A percentile compares a stretch with the other conserved stretches of the same genome.
phyloP scores from a whole-genome alignment of 2,329 filamentous ascomycete species.

The Microcyclospora pomicola region DNA sequence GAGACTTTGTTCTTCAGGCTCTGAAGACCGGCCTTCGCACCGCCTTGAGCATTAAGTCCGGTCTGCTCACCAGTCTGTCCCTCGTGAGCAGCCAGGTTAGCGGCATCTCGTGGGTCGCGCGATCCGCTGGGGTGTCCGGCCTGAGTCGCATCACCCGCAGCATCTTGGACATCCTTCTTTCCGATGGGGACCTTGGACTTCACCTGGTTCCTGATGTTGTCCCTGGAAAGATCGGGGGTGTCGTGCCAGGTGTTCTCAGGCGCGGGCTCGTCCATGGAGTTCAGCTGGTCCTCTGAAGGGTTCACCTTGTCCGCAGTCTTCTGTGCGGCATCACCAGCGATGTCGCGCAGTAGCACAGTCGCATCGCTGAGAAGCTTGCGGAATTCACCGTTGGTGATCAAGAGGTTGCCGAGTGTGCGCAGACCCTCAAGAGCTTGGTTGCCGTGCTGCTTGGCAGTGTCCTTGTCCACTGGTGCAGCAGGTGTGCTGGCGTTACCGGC shows the following conservation, averaged over 20 bases:
- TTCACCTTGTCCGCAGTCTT: slow-evolving; percentile 64
- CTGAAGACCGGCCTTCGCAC: slow-evolving; percentile 32
- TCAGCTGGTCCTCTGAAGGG: slow-evolving; percentile 62
- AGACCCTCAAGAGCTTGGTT: slow-evolving; percentile 73
- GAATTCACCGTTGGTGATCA: slow-evolving; percentile 95
- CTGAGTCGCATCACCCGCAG: slow-evolving; percentile 43
- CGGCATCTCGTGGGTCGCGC: slow-evolving; percentile 41
- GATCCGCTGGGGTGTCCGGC: slow-evolving; percentile 43
- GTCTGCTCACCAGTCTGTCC: slow-evolving; percentile 30
- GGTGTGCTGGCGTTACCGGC: slow-evolving; percentile 48
- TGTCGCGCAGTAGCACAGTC: slow-evolving; percentile 68
- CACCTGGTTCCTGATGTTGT: slow-evolving; percentile 53
- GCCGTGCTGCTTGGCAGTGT: slow-evolving; percentile 66
- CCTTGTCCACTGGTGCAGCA: slow-evolving; percentile 57
- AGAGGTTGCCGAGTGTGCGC: slow-evolving; percentile 71
- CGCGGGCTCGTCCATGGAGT: slow-evolving; percentile 68
- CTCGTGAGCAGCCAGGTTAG: slow-evolving; percentile 40
- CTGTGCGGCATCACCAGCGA: slow-evolving; percentile 76
- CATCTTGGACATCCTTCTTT: slow-evolving; percentile 47
- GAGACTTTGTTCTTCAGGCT: slow-evolving; percentile 41
- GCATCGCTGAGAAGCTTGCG: slow-evolving; percentile 79
- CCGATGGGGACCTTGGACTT: slow-evolving; percentile 43
- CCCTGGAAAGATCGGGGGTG: slow-evolving; percentile 40
- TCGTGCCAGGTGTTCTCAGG: slow-evolving; percentile 76
- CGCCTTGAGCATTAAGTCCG: slow-evolving; percentile 40